phyloP scores from a whole-genome alignment of 768 basidiomycete species.

The Boletus tylopilopsis region DNA sequence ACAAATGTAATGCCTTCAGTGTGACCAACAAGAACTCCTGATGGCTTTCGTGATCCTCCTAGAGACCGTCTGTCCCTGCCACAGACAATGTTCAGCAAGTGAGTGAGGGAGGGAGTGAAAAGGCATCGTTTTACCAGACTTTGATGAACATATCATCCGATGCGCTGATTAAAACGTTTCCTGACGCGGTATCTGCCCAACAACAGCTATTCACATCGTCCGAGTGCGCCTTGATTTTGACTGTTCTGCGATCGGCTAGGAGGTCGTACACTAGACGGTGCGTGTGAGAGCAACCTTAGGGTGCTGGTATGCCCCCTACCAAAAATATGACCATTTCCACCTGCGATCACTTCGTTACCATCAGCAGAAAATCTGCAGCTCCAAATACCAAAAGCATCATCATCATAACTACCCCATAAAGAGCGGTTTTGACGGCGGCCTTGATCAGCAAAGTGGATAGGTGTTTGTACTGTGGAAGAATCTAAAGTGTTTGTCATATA shows the following conservation, averaged over 20 bases:
- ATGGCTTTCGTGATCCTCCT: conserved; percentile 60
- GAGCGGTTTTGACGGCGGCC: conserved; percentile 33
- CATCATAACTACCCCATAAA: conserved; percentile 32
- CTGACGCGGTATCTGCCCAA: conserved; percentile 91
- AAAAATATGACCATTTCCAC: conserved; percentile 79
- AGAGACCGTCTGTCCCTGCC: conserved; percentile 51
- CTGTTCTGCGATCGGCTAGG: conserved; percentile 67
- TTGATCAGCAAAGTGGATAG: conserved; percentile 56
- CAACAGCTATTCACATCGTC: conserved; percentile 95
- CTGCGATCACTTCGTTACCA: conserved; percentile 92
- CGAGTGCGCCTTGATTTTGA: conserved; percentile 82
- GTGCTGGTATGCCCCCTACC: conserved; percentile 36
- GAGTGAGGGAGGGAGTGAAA: not conserved
- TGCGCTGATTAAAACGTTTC: conserved; percentile 92
- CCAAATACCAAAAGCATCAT: conserved; percentile 74
- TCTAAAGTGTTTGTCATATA: conserved; percentile 75
- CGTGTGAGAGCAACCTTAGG: not conserved
- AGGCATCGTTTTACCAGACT: conserved; percentile 67
- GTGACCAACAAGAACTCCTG: conserved; percentile 91
- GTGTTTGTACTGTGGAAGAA: conserved; percentile 53
- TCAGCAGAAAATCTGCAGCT: conserved; percentile 96
- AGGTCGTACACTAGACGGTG: conserved; percentile 79
- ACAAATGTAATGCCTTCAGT: conserved; percentile 96
- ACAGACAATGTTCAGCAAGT: not conserved
- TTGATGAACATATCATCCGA: conserved; percentile 95